Evolutionary conservation across 1,284 basidiomycete genomes (phyloP), one percentile per base, ranked within the genome.

Genomic region (Ganoderma multipileum): DNA sequence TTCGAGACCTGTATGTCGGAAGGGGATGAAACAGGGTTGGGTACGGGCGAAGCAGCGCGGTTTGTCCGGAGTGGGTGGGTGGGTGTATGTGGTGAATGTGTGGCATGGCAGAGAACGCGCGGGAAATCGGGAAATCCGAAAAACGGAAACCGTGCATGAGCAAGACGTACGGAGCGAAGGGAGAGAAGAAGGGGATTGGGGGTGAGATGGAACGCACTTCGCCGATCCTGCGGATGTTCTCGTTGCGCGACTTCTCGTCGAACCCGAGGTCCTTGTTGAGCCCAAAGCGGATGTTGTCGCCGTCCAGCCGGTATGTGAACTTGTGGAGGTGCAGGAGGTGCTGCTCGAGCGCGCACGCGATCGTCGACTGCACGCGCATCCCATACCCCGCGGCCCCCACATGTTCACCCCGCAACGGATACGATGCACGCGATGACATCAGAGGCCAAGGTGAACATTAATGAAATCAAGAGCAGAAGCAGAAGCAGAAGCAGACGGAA

Each of bases 211-310:
- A 28, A 69, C 83, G 66, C 75, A 94, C 96, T 89, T 99, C 98
- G 72, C 96, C 96, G 72, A 99, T 98, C 66, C 97, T 87, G 65
- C 97, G 91, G 78, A 99, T 99, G 82, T 99, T 99, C 83, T 99
- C 97, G 73, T 96, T 95, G 66, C 97, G 89, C 63, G 96, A 97
- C 78, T 91, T 92, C 77, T 96, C 96, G 76, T 96, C 95, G 78
- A 99, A 99, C 1, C 97, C 96, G 61, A 99, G 91, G 78, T 99
- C 97, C 84, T 95, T 99, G 88, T 99, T 99, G 61, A 99, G 85
- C 11, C 98, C 98, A 77, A 98, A 97, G 67, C 97, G 91, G 71
- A 99, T 87, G 82, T 99, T 99, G 84, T 99, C 97, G 4, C 97
- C 97, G 78, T 99, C 97, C 30, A 99, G 86, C 54, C 97, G 91